Conservation (phyloP, 495 filamentous ascomycete species). For the Eremomyces bilateralis region DNA sequence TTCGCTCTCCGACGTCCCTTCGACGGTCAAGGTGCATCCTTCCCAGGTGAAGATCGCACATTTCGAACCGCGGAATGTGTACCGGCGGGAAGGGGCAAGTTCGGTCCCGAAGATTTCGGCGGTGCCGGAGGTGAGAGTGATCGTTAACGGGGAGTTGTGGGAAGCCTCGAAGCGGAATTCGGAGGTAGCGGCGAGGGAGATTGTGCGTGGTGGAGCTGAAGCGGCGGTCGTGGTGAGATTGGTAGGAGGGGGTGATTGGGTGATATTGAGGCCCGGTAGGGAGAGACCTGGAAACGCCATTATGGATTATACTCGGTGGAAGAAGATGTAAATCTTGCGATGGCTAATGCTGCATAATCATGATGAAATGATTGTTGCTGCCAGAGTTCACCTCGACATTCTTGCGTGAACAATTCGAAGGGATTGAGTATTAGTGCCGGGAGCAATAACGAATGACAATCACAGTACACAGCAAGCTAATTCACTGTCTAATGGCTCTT, state of each 20-base stretch:
- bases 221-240: slow-evolving; percentile 1
- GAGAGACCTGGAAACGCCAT: slow-evolving; percentile 5
- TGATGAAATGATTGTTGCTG: no score
- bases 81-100: slow-evolving; percentile 56
- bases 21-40: slow-evolving; percentile 66
- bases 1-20: slow-evolving; percentile 39
- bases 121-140: slow-evolving; percentile 50
- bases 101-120: slow-evolving; percentile 95
- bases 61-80: slow-evolving; percentile 67
- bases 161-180: slow-evolving; percentile 92
- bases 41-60: slow-evolving; percentile 79
- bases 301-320: no score
- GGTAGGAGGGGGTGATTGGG: slow-evolving; percentile 1
- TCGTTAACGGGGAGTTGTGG: slow-evolving; percentile 22
- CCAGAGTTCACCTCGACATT: no score
- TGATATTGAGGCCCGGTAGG: slow-evolving; percentile 9
- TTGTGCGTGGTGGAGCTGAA: slow-evolving; percentile 6
- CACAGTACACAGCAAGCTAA: no score
- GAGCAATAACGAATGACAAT: no score
- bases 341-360: no score
- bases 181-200: slow-evolving; percentile 20
- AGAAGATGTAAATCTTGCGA: no score
- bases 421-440: no score
- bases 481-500: no score
- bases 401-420: no score